Evolutionary conservation across 768 basidiomycete species (phyloP).

Genomic region (Russula olivacea): DNA sequence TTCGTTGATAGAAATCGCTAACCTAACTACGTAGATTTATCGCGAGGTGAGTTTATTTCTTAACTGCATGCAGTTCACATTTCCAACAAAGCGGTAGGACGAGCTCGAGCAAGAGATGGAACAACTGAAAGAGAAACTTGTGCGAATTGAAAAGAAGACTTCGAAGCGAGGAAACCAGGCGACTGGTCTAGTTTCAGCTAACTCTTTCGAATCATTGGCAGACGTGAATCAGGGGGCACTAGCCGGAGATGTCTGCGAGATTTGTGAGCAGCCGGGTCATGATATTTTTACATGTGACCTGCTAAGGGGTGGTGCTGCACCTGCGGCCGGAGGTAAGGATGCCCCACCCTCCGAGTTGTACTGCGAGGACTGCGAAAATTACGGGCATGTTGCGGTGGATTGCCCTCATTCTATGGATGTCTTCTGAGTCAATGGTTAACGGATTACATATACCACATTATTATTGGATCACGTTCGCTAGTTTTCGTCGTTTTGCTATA

Average conservation of each 20-base stretch:
- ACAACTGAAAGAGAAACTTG: constrained; percentile 62
- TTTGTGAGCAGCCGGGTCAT: constrained; percentile 80
- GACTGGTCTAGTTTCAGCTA: constrained; percentile 23
- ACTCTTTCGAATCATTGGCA: constrained; percentile 22
- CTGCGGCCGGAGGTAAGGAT: constrained; percentile 28
- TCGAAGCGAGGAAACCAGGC: constrained; percentile 40
- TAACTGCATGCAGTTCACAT: not conserved
- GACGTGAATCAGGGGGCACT: constrained; percentile 16
- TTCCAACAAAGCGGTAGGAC: constrained; percentile 43
- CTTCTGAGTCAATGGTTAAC: constrained; percentile 37
- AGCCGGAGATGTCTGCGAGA: constrained; percentile 62
- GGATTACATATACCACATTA: constrained; percentile 10
- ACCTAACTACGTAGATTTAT: constrained; percentile 56
- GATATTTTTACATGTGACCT: constrained; percentile 82
- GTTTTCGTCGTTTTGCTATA: constrained; percentile 6
- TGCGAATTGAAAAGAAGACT: constrained; percentile 52
- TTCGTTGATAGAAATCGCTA: not conserved
- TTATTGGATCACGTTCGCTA: constrained; percentile 6
- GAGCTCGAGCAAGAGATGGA: constrained; percentile 85
- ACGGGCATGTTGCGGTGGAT: constrained; percentile 67
- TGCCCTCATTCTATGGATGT: constrained; percentile 86
- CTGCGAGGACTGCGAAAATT: constrained; percentile 82
- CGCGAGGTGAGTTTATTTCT: constrained; percentile 51
- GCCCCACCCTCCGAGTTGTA: constrained; percentile 32
- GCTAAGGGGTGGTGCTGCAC: constrained; percentile 48